Conservation (phyloP, 257 asterid genomes). For the Solanum verrucosum region DNA sequence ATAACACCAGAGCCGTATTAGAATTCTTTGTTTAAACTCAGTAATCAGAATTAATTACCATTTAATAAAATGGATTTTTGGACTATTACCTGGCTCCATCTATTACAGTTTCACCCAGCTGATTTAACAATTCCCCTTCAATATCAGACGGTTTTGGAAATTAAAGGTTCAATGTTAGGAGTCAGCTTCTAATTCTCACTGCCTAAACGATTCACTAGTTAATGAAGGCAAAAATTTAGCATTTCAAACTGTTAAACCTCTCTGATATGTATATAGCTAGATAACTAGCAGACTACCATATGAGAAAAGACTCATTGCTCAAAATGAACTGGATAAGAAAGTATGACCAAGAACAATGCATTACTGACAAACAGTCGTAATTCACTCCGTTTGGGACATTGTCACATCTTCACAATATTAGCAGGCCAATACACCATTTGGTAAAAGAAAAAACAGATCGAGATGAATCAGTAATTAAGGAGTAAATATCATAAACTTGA, state of each 20-base stretch:
- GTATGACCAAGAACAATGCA: not conserved
- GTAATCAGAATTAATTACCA: not conserved
- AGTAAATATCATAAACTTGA: not conserved
- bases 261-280: not conserved
- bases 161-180: not conserved
- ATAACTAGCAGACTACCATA: not conserved
- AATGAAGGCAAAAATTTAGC: not conserved
- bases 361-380: not conserved
- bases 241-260: not conserved
- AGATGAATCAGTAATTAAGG: not conserved
- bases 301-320: not conserved
- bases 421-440: not conserved
- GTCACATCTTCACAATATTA: not conserved
- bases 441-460: not conserved
- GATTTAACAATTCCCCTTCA: not conserved
- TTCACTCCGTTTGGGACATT: not conserved
- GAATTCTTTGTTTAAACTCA: not conserved
- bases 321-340: not conserved
- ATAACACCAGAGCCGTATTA: not conserved
- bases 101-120: not conserved
- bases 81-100: not conserved
- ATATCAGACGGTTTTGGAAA: not conserved
- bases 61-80: not conserved
- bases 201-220: not conserved
- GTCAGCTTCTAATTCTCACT: too few relatives aligned